Evolutionary conservation across 2,329 filamentous ascomycete species (phyloP), one percentile per base, ranked within the genome.

Genomic region (Cladosporium sp.): DNA sequence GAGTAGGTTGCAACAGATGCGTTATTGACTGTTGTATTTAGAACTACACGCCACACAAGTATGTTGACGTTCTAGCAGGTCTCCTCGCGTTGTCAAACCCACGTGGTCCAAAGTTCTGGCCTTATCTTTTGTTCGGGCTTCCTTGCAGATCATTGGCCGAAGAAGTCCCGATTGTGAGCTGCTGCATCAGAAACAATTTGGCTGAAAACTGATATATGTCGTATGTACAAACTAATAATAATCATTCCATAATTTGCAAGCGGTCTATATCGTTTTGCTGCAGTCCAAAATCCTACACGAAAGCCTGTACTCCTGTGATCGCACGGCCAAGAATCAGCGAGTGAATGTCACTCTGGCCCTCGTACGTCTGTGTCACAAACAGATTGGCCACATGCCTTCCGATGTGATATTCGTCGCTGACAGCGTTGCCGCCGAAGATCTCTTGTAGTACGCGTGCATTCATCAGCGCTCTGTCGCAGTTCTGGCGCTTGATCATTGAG

Each of bases 311-410:
- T 20, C 90, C 88, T 37, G 79, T 82, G 58, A 82, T 81, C 51
- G 79, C 79, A 60, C 79, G 73, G 47, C 79, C 75, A 49, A 81
- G 70, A 51, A 81, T 83, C 63, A 82, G 69, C 55, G 75, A 75
- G 75, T 97, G 94, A 72, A 97, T 97, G 76, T 97, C 94, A 71
- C 92, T 97, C 77, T 97, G 94, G 20, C 94, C 94, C 77, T 99
- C 94, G 68, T 99, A 99, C 1, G 93, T 97, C 78, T 97, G 93
- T 57, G 93, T 95, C 55, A 99, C 94, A 74, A 95, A 99, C 64
- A 99, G 75, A 74, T 99, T 99, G 59, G 93, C 88, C 60, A 97
- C 94, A 78, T 97, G 94, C 64, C 94, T 85, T 15, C 91, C 94
- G 70, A 99, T 97, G 62, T 87, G 86, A 71, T 97, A 99, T 77